Percentiles rank a stretch among this genome's conserved stretches.
phyloP scores from a whole-genome alignment of 108 stramenopile species.

The Nitzschia sp. region DNA sequence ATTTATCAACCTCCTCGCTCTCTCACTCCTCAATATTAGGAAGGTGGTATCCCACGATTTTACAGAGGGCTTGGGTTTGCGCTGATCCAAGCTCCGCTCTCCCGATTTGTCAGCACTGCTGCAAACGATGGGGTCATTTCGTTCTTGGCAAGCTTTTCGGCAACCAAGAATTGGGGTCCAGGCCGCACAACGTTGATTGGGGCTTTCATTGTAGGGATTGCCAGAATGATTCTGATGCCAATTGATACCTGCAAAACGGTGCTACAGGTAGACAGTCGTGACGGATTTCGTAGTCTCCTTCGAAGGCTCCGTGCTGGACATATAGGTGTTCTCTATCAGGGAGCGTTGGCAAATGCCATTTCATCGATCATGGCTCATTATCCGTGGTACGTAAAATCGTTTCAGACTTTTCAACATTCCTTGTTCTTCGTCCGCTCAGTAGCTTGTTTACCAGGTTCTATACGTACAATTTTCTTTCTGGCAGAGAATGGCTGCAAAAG shows the following conservation, averaged over 20 bases:
- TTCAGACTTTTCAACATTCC: background rate
- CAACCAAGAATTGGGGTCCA: constrained; percentile 68
- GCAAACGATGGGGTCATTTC: constrained; percentile 89
- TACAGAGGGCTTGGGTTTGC: constrained; percentile 92
- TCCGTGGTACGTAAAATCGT: constrained; percentile 62
- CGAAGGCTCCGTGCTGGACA: constrained; percentile 65
- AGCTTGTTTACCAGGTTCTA: constrained; percentile 44
- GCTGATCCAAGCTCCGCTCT: constrained; percentile 87
- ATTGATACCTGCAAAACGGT: constrained; percentile 97
- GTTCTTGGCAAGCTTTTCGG: constrained; percentile 48
- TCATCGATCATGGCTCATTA: constrained; percentile 70
- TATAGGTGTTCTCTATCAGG: constrained; percentile 70
- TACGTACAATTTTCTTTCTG: constrained; percentile 64
- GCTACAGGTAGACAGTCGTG: constrained; percentile 86
- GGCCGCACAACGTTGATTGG: constrained; percentile 76
- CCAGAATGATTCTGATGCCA: constrained; percentile 87
- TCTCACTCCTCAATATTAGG: constrained; percentile 20
- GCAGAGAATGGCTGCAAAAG: constrained; percentile 32
- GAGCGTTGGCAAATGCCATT: constrained; percentile 63
- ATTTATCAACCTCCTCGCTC: no score
- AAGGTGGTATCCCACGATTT: constrained; percentile 91
- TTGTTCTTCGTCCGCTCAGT: background rate
- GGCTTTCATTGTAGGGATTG: constrained; percentile 77
- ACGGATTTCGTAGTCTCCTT: constrained; percentile 69
- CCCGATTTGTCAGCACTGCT: constrained; percentile 89